Evolutionary conservation across 495 filamentous ascomycete genomes (phyloP).

Genomic region (Aspergillus hancockii): DNA sequence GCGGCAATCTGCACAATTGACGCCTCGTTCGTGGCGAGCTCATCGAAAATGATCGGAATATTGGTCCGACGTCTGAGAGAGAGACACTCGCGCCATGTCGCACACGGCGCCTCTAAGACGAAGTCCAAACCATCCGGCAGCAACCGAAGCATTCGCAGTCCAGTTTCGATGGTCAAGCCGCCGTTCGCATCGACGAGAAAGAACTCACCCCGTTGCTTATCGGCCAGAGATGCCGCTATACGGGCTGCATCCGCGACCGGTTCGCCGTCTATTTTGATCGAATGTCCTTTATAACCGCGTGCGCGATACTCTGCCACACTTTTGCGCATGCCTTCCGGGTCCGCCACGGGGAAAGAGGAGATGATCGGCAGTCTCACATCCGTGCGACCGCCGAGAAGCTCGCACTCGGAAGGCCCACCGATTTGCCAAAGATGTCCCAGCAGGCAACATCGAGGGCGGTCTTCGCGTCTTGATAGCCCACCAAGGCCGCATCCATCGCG

Average conservation of each 20-base stretch:
- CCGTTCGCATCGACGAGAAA: slow-evolving; percentile 16
- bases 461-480: slow-evolving; percentile 11
- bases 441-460: slow-evolving; percentile 13
- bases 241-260: slow-evolving; percentile 8
- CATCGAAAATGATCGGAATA: slow-evolving; percentile 6
- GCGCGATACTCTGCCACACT: background rate
- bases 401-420: slow-evolving; percentile 11
- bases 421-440: slow-evolving; percentile 16
- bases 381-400: slow-evolving; percentile 13
- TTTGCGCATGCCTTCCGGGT: slow-evolving; percentile 2
- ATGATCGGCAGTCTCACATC: slow-evolving; percentile 10
- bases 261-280: slow-evolving; percentile 8
- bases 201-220: slow-evolving; percentile 12
- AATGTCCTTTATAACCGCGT: slow-evolving; percentile 3
- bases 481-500: slow-evolving; percentile 8
- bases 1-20: slow-evolving; percentile 3
- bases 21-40: slow-evolving; percentile 6
- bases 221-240: slow-evolving; percentile 11
- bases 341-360: slow-evolving; percentile 3
- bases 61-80: slow-evolving; percentile 12
- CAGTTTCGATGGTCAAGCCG: slow-evolving; percentile 10
- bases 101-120: slow-evolving; percentile 15
- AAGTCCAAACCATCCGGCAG: slow-evolving; percentile 11
- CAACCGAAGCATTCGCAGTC: slow-evolving; percentile 12
- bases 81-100: slow-evolving; percentile 10